These are phyloP conservation scores for Dipteronia dyeriana DNA, from an alignment of 345 rosid genomes.

Conservation along the genomic window DNA sequence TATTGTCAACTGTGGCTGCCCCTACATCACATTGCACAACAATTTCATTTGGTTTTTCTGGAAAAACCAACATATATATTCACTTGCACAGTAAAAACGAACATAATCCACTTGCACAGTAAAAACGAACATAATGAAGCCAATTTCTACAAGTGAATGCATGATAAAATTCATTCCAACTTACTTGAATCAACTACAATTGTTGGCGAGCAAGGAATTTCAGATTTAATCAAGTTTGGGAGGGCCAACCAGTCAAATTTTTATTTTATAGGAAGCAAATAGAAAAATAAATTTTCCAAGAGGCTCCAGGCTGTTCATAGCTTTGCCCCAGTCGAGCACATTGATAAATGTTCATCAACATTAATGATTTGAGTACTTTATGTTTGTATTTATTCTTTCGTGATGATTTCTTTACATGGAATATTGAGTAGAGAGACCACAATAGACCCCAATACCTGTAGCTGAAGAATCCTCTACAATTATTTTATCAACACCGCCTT, in stretches of 20 bases:
- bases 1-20: neutral
- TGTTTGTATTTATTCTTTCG: too few relatives aligned
- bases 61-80: too few relatives aligned
- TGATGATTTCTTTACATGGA: neutral
- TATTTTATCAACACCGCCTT: neutral
- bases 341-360: constrained; percentile 11
- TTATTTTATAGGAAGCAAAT: too few relatives aligned
- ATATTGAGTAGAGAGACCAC: neutral
- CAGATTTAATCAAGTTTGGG: too few relatives aligned
- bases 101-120: neutral
- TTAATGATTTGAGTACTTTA: too few relatives aligned
- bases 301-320: too few relatives aligned
- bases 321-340: neutral
- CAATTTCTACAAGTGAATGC: neutral
- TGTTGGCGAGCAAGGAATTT: neutral
- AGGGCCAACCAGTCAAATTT: too few relatives aligned
- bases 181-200: constrained; percentile 10
- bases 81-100: too few relatives aligned
- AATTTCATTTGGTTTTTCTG: neutral
- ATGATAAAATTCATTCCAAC: neutral
- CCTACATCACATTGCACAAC: neutral
- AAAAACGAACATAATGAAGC: neutral
- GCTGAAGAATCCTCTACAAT: neutral
- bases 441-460: neutral
- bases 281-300: too few relatives aligned